These are phyloP conservation scores for Combretum micranthum DNA, from an alignment of 345 rosid species.

Conservation along the genomic window DNA sequence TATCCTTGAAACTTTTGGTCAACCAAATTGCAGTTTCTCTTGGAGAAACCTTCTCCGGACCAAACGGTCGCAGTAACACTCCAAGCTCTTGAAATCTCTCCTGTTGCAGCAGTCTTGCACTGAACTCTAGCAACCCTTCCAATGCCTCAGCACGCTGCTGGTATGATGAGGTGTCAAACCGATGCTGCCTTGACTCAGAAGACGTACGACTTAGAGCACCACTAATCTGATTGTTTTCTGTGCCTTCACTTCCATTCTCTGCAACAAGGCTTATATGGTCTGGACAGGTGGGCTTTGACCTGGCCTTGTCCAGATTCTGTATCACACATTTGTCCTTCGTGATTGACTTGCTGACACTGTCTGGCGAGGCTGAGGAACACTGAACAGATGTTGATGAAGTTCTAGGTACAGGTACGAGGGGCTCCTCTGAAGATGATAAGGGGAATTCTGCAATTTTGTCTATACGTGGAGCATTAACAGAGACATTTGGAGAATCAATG, in stretches of 20 bases:
- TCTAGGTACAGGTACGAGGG: slow-evolving; percentile 26
- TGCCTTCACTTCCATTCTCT: slow-evolving; percentile 16
- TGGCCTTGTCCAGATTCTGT: slow-evolving; percentile 26
- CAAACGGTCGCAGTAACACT: slow-evolving; percentile 86
- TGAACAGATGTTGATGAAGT: slow-evolving; percentile 36
- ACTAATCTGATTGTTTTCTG: slow-evolving; percentile 26
- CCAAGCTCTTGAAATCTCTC: slow-evolving; percentile 79
- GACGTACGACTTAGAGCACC: slow-evolving; percentile 38
- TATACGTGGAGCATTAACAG: slow-evolving; percentile 83
- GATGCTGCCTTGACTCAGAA: slow-evolving; percentile 38
- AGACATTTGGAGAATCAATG: slow-evolving; percentile 60
- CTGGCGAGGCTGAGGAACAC: slow-evolving; percentile 34
- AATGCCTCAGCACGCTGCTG: slow-evolving; percentile 96
- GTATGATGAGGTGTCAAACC: slow-evolving; percentile 86
- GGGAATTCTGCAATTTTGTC: slow-evolving; percentile 87
- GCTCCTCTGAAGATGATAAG: slow-evolving; percentile 44
- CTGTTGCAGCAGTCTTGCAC: slow-evolving; percentile 71
- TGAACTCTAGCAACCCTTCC: slow-evolving; percentile 90
- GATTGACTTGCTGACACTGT: slow-evolving; percentile 38
- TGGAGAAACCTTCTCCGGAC: slow-evolving; percentile 85
- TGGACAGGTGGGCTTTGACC: slow-evolving; percentile 14
- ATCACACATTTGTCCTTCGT: slow-evolving; percentile 83
- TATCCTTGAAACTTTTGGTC: slow-evolving; percentile 92
- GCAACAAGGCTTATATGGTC: neutral
- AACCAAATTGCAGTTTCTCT: slow-evolving; percentile 97